These are phyloP conservation scores for Cardamine occulta DNA, from an alignment of 345 rosid genomes.

Conservation along the genomic window DNA sequence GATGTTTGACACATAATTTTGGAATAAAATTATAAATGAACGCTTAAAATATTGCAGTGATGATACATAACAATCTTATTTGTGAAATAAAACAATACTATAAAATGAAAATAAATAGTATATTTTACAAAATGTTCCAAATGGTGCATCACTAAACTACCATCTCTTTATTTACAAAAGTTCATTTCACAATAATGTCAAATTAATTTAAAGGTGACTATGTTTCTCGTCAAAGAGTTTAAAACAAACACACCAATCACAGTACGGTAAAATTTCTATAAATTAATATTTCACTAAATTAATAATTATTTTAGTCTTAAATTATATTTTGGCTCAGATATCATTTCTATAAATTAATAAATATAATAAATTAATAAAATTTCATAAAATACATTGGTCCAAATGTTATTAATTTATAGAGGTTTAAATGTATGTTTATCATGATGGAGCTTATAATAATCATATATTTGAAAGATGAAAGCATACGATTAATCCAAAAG, in stretches of 20 bases:
- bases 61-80: not conserved
- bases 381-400: no score
- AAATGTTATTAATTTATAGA: no score
- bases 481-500: not conserved
- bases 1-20: not conserved
- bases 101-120: not conserved
- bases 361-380: no score
- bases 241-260: not conserved
- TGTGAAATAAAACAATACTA: no score
- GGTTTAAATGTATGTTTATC: no score
- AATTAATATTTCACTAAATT: no score
- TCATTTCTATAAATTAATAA: no score
- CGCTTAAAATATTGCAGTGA: not conserved
- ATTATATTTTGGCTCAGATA: no score
- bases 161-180: not conserved
- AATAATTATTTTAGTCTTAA: no score
- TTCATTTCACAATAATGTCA: not conserved
- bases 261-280: no score
- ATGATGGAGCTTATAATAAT: not conserved
- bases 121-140: not conserved
- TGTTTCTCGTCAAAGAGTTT: not conserved
- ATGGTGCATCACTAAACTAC: not conserved
- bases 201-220: no score
- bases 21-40: not conserved
- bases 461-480: not conserved